Conservation (phyloP, 805 yeast species). For the Wickerhamiella australiensis region DNA sequence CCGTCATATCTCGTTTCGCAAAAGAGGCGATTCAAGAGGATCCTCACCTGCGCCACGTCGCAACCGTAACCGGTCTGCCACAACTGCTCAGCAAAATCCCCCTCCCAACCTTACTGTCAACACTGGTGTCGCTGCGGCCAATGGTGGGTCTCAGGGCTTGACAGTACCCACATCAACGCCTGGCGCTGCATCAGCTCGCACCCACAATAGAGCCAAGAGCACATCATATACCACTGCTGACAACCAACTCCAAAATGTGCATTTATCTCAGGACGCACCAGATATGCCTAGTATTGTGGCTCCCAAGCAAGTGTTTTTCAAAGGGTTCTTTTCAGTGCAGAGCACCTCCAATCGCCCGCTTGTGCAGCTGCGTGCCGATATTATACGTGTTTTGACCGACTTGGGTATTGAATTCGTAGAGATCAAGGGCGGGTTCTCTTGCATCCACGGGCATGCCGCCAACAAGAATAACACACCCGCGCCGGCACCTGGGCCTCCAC, state of each 20-base stretch:
- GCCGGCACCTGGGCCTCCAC: too few species aligned
- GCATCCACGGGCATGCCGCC: slow-evolving; percentile 41
- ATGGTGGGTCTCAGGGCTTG: neutral
- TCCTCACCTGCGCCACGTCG: slow-evolving; percentile 6
- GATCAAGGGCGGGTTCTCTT: slow-evolving; percentile 86
- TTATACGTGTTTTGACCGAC: slow-evolving; percentile 61
- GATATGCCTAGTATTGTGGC: slow-evolving; percentile 91
- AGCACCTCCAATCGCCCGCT: slow-evolving; percentile 88
- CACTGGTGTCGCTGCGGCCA: neutral
- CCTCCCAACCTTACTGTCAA: neutral
- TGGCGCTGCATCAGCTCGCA: neutral
- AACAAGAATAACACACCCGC: neutral
- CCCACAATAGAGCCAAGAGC: slow-evolving; percentile 3
- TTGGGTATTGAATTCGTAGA: slow-evolving; percentile 75
- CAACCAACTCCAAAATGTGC: slow-evolving; percentile 7
- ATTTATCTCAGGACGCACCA: slow-evolving; percentile 32
- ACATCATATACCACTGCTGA: slow-evolving; percentile 16
- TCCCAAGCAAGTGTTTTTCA: slow-evolving; percentile 79
- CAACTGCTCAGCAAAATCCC: slow-evolving; percentile 1
- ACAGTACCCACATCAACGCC: neutral
- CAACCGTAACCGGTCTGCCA: slow-evolving; percentile 11
- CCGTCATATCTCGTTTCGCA: slow-evolving; percentile 20
- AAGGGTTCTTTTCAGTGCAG: slow-evolving; percentile 90
- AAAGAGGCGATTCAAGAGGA: neutral
- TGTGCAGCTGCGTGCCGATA: slow-evolving; percentile 74